These are phyloP conservation scores for Didymella pinodella DNA, from an alignment of 2,329 filamentous ascomycete genomes.

Conservation along the genomic window DNA sequence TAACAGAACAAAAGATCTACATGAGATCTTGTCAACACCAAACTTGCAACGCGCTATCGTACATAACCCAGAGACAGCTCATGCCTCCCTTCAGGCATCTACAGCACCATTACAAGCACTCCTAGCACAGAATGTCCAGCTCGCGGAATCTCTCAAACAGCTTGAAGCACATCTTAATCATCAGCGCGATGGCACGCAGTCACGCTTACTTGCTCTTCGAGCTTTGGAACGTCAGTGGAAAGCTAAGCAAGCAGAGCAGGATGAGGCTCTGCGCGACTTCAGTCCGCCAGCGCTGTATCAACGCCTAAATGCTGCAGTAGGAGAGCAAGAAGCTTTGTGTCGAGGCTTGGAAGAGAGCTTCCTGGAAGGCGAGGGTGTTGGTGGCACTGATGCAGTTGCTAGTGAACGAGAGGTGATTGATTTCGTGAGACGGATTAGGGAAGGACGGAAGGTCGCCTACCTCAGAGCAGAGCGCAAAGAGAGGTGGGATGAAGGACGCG, in stretches of 20 bases:
- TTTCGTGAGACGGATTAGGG: conserved; percentile 82
- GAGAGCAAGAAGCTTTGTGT: conserved; percentile 84
- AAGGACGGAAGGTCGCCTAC: conserved; percentile 80
- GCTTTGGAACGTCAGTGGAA: conserved; percentile 93
- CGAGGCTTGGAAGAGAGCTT: conserved; percentile 92
- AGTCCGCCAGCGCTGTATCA: conserved; percentile 88
- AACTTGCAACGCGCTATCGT: conserved; percentile 77
- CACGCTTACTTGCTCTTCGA: conserved; percentile 81
- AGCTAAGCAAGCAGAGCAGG: conserved; percentile 87
- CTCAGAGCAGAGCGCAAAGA: conserved; percentile 85
- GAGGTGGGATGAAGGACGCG: conserved; percentile 93
- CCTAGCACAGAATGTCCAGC: conserved; percentile 73
- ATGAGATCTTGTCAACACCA: conserved; percentile 70
- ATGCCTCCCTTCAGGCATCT: conserved; percentile 74
- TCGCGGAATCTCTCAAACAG: conserved; percentile 69
- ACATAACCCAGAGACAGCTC: conserved; percentile 69
- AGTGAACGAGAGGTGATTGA: conserved; percentile 84
- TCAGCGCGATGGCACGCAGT: conserved; percentile 76
- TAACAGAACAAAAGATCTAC: conserved; percentile 78
- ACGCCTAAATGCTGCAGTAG: conserved; percentile 75
- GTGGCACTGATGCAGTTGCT: conserved; percentile 59
- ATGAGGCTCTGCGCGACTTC: conserved; percentile 82
- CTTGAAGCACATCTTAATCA: conserved; percentile 66
- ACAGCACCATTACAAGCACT: conserved; percentile 70
- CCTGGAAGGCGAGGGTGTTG: conserved; percentile 66